Evolutionary conservation across 148 eudicot genomes (phyloP), one percentile per base, ranked within the genome.

Genomic region (Beta vulgaris): DNA sequence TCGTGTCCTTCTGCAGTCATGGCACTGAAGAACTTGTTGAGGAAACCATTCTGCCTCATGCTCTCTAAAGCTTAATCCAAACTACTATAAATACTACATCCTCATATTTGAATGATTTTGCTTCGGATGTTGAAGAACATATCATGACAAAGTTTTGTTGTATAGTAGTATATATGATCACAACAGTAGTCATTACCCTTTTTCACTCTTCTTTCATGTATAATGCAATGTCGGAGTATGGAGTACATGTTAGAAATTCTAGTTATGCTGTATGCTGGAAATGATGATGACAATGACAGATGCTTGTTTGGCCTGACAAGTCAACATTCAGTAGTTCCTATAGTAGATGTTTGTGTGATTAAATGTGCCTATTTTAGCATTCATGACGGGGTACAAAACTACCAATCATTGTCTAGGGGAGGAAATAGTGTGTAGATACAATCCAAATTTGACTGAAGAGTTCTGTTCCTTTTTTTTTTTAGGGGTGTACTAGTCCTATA

Each of bases 1-100:
- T 68, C 57, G 61, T 44, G 6, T 68, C 36, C 73, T 77, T 44
- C 25, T 82, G 87, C 91, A 88, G 97, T 77, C 84, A 92, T 81
- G 94, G 92, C 46, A 79, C 79, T 15, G 97, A 92, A 74, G 89
- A 86, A 46, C 25, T 71, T 16, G 81, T 64, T 15, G 85, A 86
- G 35, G 82, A 77, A 77, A 82, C 64, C 57, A 68, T 92, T 81
- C 80, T 92, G 51, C 73, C 92, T 39, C 88, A 74, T 32, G 73
- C 82, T 29, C 76, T 72, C 62, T 81, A 81, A 77, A 31, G 32
- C 73, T 29, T 61, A 42, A 43, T 76, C 42, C 11, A 44, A 64
- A 55, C 25, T 28, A 42, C 36, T 37, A n/a, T n/a, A 25, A 14
- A 44, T 70, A 74, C 11, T 55, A 31, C 75, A 51, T 63, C 63